Conservation (phyloP, 2,329 filamentous ascomycete species). For the Arthrobotrys iridis region DNA sequence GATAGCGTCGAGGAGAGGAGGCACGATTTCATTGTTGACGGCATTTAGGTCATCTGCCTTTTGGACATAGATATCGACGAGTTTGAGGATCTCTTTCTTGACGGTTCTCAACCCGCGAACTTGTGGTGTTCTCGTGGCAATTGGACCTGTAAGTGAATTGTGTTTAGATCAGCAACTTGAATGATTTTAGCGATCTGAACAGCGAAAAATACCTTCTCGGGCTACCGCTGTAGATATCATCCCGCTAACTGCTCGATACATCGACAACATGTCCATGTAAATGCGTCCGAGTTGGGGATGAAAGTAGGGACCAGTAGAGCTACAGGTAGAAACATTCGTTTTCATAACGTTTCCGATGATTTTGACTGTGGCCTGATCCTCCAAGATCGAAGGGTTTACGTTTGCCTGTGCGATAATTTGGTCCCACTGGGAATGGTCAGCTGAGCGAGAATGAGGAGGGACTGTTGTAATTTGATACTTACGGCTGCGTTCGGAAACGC, state of each 20-base stretch:
- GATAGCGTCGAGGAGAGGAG: slow-evolving; percentile 92
- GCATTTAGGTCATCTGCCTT: slow-evolving; percentile 96
- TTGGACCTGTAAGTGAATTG: slow-evolving; percentile 76
- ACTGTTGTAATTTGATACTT: slow-evolving; percentile 56
- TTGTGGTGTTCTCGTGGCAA: slow-evolving; percentile 97
- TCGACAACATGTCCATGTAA: slow-evolving; percentile 97
- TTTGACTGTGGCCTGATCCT: slow-evolving; percentile 95
- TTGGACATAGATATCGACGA: slow-evolving; percentile 97
- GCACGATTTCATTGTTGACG: slow-evolving; percentile 92
- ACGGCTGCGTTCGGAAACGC: slow-evolving; percentile 84
- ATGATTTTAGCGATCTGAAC: background rate
- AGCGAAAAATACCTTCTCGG: slow-evolving; percentile 72
- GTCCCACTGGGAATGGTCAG: slow-evolving; percentile 72
- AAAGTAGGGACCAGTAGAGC: slow-evolving; percentile 95
- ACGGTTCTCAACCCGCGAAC: slow-evolving; percentile 94
- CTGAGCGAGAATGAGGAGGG: background rate
- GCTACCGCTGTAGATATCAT: slow-evolving; percentile 93
- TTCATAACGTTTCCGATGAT: slow-evolving; percentile 99
- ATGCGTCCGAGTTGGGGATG: slow-evolving; percentile 98
- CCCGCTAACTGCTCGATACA: slow-evolving; percentile 97
- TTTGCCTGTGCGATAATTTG: slow-evolving; percentile 90
- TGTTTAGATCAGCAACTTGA: slow-evolving; percentile 8
- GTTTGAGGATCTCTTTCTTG: slow-evolving; percentile 98
- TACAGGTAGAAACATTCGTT: slow-evolving; percentile 98
- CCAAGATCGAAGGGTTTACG: slow-evolving; percentile 82